Evolutionary conservation across 1,139 yeast species (phyloP).

Genomic region (Candida glucosophila): DNA sequence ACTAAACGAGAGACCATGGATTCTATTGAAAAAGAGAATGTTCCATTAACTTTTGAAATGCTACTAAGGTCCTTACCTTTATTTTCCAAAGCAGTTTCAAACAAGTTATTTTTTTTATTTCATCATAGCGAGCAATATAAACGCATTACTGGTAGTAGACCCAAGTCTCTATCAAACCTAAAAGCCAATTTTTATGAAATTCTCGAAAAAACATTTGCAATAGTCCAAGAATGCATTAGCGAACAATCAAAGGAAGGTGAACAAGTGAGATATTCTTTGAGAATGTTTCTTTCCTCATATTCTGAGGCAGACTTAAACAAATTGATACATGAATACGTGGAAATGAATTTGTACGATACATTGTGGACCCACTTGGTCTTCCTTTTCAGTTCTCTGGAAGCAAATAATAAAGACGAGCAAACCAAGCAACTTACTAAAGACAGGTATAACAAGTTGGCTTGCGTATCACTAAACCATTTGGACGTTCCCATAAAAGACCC

Average conservation of each 20-base stretch:
- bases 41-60: conserved; percentile 31
- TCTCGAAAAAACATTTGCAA: conserved; percentile 28
- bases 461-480: conserved; percentile 65
- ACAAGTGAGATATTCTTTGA: conserved; percentile 23
- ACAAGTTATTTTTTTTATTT: conserved; percentile 33
- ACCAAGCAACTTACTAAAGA: conserved; percentile 19
- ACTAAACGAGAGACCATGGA: not conserved
- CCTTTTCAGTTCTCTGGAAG: conserved; percentile 26
- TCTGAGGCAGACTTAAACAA: conserved; percentile 46
- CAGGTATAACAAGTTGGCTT: conserved; percentile 33
- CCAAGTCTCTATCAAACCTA: conserved; percentile 20
- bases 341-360: conserved; percentile 54
- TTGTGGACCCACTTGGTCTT: conserved; percentile 47
- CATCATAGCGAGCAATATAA: conserved; percentile 36
- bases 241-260: conserved; percentile 29
- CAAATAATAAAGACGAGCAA: conserved; percentile 22
- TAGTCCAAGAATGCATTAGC: conserved; percentile 34
- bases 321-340: conserved; percentile 63
- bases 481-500: conserved; percentile 45
- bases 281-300: conserved; percentile 20
- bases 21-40: not conserved
- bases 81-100: conserved; percentile 38
- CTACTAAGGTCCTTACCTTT: conserved; percentile 39
- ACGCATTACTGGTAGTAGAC: conserved; percentile 21
- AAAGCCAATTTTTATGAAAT: conserved; percentile 25